Percentiles rank a stretch among this genome's conserved stretches.
Evolutionary conservation across 768 basidiomycete species (phyloP).

Genomic region (Suillus clintonianus): DNA sequence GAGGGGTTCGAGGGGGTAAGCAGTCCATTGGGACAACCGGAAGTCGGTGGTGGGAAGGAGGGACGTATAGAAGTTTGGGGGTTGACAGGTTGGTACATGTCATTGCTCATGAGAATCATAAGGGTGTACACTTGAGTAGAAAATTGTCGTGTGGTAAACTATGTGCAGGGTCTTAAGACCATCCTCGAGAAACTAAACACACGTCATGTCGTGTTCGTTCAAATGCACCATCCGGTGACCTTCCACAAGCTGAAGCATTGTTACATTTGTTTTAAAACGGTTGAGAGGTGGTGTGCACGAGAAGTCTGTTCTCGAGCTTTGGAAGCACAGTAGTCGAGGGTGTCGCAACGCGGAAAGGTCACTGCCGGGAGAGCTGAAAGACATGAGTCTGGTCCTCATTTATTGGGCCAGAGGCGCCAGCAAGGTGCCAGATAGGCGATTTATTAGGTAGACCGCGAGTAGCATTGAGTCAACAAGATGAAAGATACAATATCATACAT

Average conservation of each 20-base stretch:
- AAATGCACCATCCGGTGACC: not conserved
- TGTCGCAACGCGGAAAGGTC: not conserved
- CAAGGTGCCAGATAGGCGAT: not conserved
- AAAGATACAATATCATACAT: not conserved
- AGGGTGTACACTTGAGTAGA: conserved; percentile 37
- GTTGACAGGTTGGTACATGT: conserved; percentile 82
- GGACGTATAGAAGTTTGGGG: conserved; percentile 77
- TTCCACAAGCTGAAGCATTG: not conserved
- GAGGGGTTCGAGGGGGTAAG: not conserved
- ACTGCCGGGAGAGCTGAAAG: not conserved
- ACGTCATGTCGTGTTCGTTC: not conserved
- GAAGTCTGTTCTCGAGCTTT: no score
- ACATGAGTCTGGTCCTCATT: not conserved
- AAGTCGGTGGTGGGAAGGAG: not conserved
- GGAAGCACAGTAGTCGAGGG: not conserved
- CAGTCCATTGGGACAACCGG: not conserved
- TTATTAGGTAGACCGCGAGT: not conserved
- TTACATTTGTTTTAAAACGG: not conserved
- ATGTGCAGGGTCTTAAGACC: not conserved
- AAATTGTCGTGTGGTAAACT: not conserved
- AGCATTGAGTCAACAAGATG: not conserved
- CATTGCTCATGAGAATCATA: conserved; percentile 58
- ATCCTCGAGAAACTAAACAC: not conserved
- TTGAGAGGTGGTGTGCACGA: not conserved
- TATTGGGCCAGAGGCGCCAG: not conserved